A percentile compares a stretch with the other conserved stretches of the same genome.
Evolutionary conservation across 2,329 filamentous ascomycete species (phyloP).

Genomic region (Dothideomycetes sp.): DNA sequence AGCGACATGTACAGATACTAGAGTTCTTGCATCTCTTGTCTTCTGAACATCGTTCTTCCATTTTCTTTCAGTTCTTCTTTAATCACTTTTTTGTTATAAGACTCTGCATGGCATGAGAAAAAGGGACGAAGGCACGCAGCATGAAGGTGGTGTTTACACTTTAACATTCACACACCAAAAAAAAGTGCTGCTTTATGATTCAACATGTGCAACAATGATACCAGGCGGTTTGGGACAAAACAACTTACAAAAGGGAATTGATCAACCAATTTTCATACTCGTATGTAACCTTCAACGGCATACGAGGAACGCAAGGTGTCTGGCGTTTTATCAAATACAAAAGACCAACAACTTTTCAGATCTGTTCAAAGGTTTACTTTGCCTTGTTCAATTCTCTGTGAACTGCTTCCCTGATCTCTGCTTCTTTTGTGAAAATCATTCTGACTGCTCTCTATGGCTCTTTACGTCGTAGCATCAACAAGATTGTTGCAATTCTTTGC

Average conservation of each 20-base stretch:
- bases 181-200: conserved; percentile 20
- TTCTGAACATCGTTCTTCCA: conserved; percentile 16
- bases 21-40: conserved; percentile 22
- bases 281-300: conserved; percentile 57
- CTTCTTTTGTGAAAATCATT: too few species aligned
- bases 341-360: neutral
- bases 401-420: too few species aligned
- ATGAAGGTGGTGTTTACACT: conserved; percentile 2
- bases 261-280: neutral
- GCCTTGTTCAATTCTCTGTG: too few species aligned
- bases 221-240: conserved; percentile 51
- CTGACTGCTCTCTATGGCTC: too few species aligned
- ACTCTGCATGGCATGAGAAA: conserved; percentile 6
- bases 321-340: conserved; percentile 2
- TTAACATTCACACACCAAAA: conserved; percentile 12
- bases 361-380: too few species aligned
- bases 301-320: conserved; percentile 18
- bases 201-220: conserved; percentile 36
- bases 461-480: too few species aligned
- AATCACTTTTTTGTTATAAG: too few species aligned
- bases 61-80: too few species aligned
- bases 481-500: too few species aligned
- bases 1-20: conserved; percentile 78
- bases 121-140: neutral
- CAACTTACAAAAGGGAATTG: conserved; percentile 48